phyloP scores from a whole-genome alignment of 768 basidiomycete genomes.

The Pisolithus tinctorius region DNA sequence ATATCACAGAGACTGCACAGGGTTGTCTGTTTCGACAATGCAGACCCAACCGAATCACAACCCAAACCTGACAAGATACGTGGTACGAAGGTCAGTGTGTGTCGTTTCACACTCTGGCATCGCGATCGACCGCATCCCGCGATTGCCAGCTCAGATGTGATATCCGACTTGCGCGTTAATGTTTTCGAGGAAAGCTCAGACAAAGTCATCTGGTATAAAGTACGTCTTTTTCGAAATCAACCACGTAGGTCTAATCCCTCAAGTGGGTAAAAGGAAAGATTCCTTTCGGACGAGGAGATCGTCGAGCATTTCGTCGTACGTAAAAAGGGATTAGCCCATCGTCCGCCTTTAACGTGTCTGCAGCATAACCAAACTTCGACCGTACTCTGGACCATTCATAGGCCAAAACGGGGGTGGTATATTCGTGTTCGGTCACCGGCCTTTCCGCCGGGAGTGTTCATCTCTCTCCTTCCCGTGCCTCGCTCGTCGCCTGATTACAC shows the following conservation, averaged over 20 bases:
- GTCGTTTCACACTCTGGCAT: not conserved
- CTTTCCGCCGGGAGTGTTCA: conserved; percentile 58
- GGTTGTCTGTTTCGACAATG: conserved; percentile 11
- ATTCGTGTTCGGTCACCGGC: conserved; percentile 66
- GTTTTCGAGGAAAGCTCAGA: conserved; percentile 51
- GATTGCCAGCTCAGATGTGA: conserved; percentile 58
- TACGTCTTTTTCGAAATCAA: conserved; percentile 19
- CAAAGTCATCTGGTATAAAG: conserved; percentile 70
- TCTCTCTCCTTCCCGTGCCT: conserved; percentile 47
- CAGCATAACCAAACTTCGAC: conserved; percentile 65
- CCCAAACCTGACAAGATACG: conserved; percentile 25
- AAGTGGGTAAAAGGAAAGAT: conserved; percentile 52
- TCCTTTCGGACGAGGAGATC: conserved; percentile 67
- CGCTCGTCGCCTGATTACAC: conserved; percentile 39
- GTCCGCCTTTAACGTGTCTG: not conserved
- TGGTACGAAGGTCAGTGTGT: conserved; percentile 24
- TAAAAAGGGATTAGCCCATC: conserved; percentile 4
- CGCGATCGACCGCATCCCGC: not conserved
- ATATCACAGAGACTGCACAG: not conserved
- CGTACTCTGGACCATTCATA: conserved; percentile 70
- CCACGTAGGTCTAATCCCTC: not conserved
- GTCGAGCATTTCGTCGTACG: conserved; percentile 67
- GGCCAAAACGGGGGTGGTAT: conserved; percentile 81
- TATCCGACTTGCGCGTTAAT: conserved; percentile 62
- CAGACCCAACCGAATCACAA: conserved; percentile 11